A percentile compares a stretch with the other conserved stretches of the same genome.
Conservation (phyloP, 2,329 filamentous ascomycete genomes). For the Claviceps pusilla region DNA sequence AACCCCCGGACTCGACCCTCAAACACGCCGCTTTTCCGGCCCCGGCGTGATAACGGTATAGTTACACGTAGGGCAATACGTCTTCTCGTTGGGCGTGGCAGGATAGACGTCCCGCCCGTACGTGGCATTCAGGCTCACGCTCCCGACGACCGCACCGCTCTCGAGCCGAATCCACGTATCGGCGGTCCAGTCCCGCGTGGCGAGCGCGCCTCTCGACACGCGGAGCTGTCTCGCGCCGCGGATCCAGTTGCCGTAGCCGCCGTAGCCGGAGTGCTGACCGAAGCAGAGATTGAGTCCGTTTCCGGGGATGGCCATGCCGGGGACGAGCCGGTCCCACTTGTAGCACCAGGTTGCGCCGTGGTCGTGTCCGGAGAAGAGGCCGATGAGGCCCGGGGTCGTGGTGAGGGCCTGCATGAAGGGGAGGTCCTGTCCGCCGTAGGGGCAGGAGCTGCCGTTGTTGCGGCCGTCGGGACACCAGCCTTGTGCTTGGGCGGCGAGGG, state of each 20-base stretch:
- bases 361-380: conserved; percentile 50
- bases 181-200: conserved; percentile 20
- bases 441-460: conserved; percentile 20
- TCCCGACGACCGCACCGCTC: conserved; percentile 33
- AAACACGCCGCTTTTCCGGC: conserved; percentile 1
- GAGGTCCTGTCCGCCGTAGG: conserved; percentile 35
- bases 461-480: conserved; percentile 29
- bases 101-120: conserved; percentile 43
- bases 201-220: conserved; percentile 27
- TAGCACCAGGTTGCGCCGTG: conserved; percentile 48
- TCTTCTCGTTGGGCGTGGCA: conserved; percentile 23
- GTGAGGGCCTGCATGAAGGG: conserved; percentile 49
- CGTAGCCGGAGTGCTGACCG: conserved; percentile 54
- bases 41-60: conserved; percentile 6
- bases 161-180: conserved; percentile 50
- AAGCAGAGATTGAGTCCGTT: conserved; percentile 39
- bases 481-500: conserved; percentile 26
- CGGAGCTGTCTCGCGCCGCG: conserved; percentile 44
- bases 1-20: no score
- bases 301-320: conserved; percentile 21
- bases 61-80: conserved; percentile 12
- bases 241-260: conserved; percentile 51
- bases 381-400: conserved; percentile 38
- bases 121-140: conserved; percentile 41
- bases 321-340: conserved; percentile 27